Evolutionary conservation across 306 rosid genomes (phyloP).

Genomic region (Rosa lucieae): DNA sequence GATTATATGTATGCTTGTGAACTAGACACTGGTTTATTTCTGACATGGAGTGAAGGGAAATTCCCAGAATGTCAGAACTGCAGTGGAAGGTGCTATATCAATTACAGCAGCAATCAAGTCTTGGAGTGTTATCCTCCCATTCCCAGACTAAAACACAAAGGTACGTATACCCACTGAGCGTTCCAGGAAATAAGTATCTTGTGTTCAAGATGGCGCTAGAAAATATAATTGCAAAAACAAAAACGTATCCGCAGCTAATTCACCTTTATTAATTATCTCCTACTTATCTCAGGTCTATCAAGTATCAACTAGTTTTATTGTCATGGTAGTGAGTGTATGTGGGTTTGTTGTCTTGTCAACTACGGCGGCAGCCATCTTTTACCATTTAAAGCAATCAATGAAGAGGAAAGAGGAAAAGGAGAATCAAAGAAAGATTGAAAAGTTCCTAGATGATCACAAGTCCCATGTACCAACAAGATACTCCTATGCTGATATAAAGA

Average conservation of each 20-base stretch:
- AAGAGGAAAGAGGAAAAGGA: background rate
- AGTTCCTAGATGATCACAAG: conserved; percentile 37
- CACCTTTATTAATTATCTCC: background rate
- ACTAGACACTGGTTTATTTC: background rate
- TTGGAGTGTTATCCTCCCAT: background rate
- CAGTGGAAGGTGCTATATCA: fast-evolving
- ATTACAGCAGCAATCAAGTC: background rate
- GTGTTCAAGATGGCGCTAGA: background rate
- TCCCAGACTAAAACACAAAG: background rate
- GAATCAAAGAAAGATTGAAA: conserved; percentile 34
- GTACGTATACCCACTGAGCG: background rate
- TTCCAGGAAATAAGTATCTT: background rate
- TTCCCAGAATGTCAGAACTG: conserved; percentile 3
- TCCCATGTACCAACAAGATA: conserved; percentile 41
- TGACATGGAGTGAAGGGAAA: background rate
- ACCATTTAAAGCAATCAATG: background rate
- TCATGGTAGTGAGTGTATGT: background rate
- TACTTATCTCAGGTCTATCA: background rate
- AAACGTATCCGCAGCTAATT: background rate
- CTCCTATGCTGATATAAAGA: conserved; percentile 37
- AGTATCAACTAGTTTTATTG: background rate
- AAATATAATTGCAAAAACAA: background rate
- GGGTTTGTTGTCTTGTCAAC: background rate
- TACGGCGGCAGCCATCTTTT: background rate
- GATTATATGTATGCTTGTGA: background rate